Conservation (phyloP, 129 eudicot species). For the Chrysanthemum lavandulifolium region DNA sequence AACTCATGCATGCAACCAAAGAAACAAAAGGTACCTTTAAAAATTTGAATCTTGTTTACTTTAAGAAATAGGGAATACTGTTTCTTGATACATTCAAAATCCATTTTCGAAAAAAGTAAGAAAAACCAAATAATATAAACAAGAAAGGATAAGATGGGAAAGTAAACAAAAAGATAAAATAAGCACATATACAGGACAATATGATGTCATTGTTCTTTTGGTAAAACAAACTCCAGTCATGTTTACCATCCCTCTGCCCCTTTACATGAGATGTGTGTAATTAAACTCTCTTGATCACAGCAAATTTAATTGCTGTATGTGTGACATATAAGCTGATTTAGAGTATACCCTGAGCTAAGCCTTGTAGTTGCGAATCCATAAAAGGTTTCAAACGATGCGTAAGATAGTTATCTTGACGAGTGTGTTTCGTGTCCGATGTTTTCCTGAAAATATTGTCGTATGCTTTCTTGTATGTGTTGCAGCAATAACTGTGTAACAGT, state of each 20-base stretch:
- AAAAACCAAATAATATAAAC: conserved; percentile 31
- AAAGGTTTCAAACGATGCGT: not conserved
- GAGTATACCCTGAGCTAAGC: not conserved
- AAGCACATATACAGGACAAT: conserved; percentile 9
- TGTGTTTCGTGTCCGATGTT: not conserved
- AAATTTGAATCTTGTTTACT: conserved; percentile 35
- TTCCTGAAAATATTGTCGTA: not conserved
- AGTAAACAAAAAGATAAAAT: conserved; percentile 18
- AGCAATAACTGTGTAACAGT: not conserved
- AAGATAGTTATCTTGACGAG: not conserved
- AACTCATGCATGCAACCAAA: conserved; percentile 39
- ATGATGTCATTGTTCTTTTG: conserved; percentile 25
- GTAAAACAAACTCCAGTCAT: not conserved
- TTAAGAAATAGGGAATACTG: conserved; percentile 30
- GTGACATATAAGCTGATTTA: not conserved
- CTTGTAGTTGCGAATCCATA: not conserved
- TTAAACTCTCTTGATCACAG: not conserved
- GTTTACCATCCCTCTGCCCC: conserved; percentile 4
- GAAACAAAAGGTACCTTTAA: conserved; percentile 42
- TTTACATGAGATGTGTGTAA: not conserved
- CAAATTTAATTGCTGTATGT: not conserved
- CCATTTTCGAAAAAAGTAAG: conserved; percentile 34
- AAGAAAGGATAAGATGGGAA: conserved; percentile 34
- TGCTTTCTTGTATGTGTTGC: not conserved
- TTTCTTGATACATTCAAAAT: conserved; percentile 70